A percentile compares a stretch with the other conserved stretches of the same genome.
phyloP scores from a whole-genome alignment of 179 eudicot genomes.

The Carnegiea gigantea region DNA sequence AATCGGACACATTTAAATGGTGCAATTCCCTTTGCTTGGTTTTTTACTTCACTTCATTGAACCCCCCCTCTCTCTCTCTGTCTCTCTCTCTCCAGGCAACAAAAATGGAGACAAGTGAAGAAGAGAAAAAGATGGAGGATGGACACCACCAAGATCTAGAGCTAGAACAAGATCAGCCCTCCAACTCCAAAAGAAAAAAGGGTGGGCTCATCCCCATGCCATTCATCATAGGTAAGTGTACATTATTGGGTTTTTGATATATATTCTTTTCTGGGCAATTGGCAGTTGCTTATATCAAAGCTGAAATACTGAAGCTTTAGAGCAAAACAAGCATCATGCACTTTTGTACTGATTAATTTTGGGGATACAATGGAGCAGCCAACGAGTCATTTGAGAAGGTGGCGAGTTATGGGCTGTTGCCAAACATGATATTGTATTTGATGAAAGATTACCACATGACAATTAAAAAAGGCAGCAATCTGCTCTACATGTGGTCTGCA shows the following conservation, averaged over 20 bases:
- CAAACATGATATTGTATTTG: slow-evolving; percentile 80
- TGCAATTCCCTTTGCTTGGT: not conserved
- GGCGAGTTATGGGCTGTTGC: slow-evolving; percentile 72
- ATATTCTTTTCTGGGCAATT: not conserved
- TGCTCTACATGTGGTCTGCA: slow-evolving; percentile 65
- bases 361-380: slow-evolving; percentile 34
- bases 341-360: no score
- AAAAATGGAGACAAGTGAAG: slow-evolving; percentile 32
- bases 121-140: slow-evolving; percentile 22
- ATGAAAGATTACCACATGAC: slow-evolving; percentile 66
- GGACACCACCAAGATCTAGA: slow-evolving; percentile 10
- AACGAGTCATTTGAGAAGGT: slow-evolving; percentile 93
- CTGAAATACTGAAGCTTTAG: no score
- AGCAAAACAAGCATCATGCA: no score
- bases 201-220: slow-evolving; percentile 52
- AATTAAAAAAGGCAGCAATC: slow-evolving; percentile 47
- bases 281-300: not conserved
- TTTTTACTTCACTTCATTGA: not conserved
- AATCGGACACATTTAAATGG: not conserved
- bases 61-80: not conserved
- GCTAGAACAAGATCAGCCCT: slow-evolving; percentile 17
- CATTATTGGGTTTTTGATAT: not conserved
- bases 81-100: not conserved
- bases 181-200: slow-evolving; percentile 26
- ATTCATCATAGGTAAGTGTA: slow-evolving; percentile 40